phyloP scores from a whole-genome alignment of 257 asterid genomes.

The Linaria vulgaris region DNA sequence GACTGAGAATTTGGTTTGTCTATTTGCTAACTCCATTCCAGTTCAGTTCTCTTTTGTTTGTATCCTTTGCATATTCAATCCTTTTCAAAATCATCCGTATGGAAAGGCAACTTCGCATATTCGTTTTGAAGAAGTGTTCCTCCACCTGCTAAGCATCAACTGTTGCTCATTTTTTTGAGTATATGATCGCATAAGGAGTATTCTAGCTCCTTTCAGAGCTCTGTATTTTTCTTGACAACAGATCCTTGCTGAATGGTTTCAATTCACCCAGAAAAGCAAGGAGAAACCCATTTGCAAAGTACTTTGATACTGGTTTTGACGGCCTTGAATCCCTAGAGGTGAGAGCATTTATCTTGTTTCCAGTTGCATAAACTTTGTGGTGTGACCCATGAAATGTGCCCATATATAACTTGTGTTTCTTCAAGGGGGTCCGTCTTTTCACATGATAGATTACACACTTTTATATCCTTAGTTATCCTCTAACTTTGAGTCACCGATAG shows the following conservation, averaged over 20 bases:
- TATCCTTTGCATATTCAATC: slow-evolving; percentile 17
- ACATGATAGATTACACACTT: not conserved
- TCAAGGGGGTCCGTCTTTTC: not conserved
- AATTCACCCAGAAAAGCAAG: slow-evolving; percentile 45
- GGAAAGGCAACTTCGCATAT: slow-evolving; percentile 8
- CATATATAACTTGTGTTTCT: slow-evolving; percentile 4
- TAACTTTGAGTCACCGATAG: slow-evolving; percentile 17
- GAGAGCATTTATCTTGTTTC: slow-evolving; percentile 30
- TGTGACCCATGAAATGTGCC: slow-evolving; percentile 10
- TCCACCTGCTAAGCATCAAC: slow-evolving; percentile 12
- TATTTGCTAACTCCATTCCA: slow-evolving; percentile 7
- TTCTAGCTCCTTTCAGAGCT: slow-evolving; percentile 22
- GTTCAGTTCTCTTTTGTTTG: slow-evolving; percentile 9
- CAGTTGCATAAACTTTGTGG: slow-evolving; percentile 21
- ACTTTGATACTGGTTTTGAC: slow-evolving; percentile 40
- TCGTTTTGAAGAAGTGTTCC: slow-evolving; percentile 8
- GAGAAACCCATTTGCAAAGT: slow-evolving; percentile 35
- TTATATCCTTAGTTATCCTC: slow-evolving; percentile 14
- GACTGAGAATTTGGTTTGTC: slow-evolving; percentile 4
- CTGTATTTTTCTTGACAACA: slow-evolving; percentile 40
- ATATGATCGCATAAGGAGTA: slow-evolving; percentile 10
- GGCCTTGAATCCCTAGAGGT: slow-evolving; percentile 51
- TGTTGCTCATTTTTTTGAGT: slow-evolving; percentile 18
- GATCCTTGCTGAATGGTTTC: slow-evolving; percentile 47
- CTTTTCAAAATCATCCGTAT: slow-evolving; percentile 16